phyloP scores from a whole-genome alignment of 2,329 filamentous ascomycete genomes.

The Cytospora mali region DNA sequence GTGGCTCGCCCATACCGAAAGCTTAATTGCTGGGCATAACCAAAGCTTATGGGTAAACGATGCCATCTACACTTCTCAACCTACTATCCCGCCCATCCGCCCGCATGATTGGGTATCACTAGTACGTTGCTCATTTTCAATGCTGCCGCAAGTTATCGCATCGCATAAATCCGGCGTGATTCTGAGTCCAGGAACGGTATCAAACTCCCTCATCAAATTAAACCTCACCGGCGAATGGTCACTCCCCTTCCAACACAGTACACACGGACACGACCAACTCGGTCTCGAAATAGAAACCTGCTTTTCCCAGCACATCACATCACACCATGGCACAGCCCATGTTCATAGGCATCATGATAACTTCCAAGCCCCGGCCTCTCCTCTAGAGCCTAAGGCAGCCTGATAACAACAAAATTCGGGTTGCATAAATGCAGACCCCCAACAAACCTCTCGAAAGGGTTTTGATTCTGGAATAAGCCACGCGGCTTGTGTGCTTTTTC shows the following conservation, averaged over 20 bases:
- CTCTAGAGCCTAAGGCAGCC: too few relatives aligned
- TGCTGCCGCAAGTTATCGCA: background rate
- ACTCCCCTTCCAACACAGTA: background rate
- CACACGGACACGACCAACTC: background rate
- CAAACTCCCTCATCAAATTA: background rate
- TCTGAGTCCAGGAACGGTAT: background rate
- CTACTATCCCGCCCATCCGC: too few relatives aligned
- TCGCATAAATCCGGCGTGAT: too few relatives aligned
- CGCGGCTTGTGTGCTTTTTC: background rate
- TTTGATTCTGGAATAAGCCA: background rate
- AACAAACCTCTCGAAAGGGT: background rate
- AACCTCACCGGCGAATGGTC: background rate
- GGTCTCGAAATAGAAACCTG: conserved; percentile 14
- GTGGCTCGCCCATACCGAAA: background rate
- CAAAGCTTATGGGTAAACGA: too few relatives aligned
- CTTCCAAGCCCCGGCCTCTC: too few relatives aligned
- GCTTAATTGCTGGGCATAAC: background rate
- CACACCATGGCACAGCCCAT: conserved; percentile 14
- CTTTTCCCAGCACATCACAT: conserved; percentile 5
- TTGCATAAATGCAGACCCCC: background rate
- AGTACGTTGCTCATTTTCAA: background rate
- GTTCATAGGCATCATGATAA: background rate
- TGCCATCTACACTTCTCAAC: too few relatives aligned
- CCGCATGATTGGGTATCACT: background rate
- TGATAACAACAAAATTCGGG: background rate